Evolutionary conservation across 371 early-diverging fungal genomes (phyloP).

Genomic region (Synchytrium microbalum): DNA sequence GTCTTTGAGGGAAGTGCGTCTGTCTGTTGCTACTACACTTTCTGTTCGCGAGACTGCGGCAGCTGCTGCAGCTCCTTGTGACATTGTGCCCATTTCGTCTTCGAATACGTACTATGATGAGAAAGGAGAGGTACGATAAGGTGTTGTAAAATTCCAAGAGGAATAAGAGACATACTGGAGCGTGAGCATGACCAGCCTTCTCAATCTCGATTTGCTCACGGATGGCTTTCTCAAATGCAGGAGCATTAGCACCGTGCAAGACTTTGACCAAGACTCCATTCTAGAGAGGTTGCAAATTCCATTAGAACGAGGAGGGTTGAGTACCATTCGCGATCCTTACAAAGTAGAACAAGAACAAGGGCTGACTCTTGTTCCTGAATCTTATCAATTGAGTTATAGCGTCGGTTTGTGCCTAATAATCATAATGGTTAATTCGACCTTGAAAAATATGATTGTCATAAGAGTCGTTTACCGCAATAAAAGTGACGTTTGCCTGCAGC

Average conservation of each 20-base stretch:
- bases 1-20: neutral
- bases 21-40: neutral
- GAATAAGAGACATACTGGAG: slow-evolving; percentile 19
- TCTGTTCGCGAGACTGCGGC: neutral
- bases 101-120: neutral
- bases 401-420: slow-evolving; percentile 38
- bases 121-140: neutral
- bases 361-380: slow-evolving; percentile 40
- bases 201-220: slow-evolving; percentile 40
- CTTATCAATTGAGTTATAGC: slow-evolving; percentile 25
- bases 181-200: slow-evolving; percentile 24
- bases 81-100: neutral
- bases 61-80: neutral
- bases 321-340: slow-evolving; percentile 18
- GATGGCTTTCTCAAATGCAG: slow-evolving; percentile 37
- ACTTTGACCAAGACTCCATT: slow-evolving; percentile 35
- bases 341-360: slow-evolving; percentile 38
- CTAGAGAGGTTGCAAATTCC: slow-evolving; percentile 12
- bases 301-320: neutral
- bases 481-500: slow-evolving; percentile 30
- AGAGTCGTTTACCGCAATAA: slow-evolving; percentile 25
- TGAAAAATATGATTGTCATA: neutral
- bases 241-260: slow-evolving; percentile 46
- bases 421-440: neutral
- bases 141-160: neutral